Percentiles rank a stretch among this genome's conserved stretches.
These are phyloP conservation scores for Ogataea paradorogensis DNA, from an alignment of 805 yeast species.

Conservation along the genomic window DNA sequence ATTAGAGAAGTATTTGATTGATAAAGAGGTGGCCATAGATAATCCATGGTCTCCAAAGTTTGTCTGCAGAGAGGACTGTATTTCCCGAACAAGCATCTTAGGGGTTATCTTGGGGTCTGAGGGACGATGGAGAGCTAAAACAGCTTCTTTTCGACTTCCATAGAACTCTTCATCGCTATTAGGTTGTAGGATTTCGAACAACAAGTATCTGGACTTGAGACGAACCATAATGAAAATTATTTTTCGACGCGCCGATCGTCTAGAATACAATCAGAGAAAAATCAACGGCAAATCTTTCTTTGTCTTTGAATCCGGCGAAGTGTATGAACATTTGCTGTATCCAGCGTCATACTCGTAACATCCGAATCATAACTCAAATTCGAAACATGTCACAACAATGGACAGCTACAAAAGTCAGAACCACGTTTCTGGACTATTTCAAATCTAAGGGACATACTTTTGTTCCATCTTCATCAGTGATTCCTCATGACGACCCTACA, in stretches of 20 bases:
- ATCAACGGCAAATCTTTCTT: constrained; percentile 13
- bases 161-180: constrained; percentile 22
- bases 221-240: constrained; percentile 63
- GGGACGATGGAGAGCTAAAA: constrained; percentile 48
- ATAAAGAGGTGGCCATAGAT: constrained; percentile 51
- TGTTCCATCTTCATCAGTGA: constrained; percentile 90
- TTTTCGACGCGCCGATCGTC: constrained; percentile 14
- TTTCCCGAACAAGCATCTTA: constrained; percentile 47
- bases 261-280: neutral
- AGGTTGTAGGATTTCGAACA: constrained; percentile 78
- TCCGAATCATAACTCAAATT: constrained; percentile 1
- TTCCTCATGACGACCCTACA: constrained; percentile 98
- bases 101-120: constrained; percentile 48
- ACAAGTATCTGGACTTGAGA: constrained; percentile 76
- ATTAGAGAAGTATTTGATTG: constrained; percentile 74
- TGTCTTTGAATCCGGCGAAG: constrained; percentile 7
- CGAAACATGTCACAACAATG: constrained; percentile 32
- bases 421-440: constrained; percentile 82
- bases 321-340: constrained; percentile 10
- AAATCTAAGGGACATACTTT: constrained; percentile 65
- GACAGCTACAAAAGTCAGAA: constrained; percentile 58
- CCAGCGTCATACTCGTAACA: constrained; percentile 9
- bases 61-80: constrained; percentile 54
- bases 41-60: constrained; percentile 79
- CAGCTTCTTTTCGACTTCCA: constrained; percentile 35